phyloP scores from a whole-genome alignment of 257 asterid species.

The Salvia splendens region DNA sequence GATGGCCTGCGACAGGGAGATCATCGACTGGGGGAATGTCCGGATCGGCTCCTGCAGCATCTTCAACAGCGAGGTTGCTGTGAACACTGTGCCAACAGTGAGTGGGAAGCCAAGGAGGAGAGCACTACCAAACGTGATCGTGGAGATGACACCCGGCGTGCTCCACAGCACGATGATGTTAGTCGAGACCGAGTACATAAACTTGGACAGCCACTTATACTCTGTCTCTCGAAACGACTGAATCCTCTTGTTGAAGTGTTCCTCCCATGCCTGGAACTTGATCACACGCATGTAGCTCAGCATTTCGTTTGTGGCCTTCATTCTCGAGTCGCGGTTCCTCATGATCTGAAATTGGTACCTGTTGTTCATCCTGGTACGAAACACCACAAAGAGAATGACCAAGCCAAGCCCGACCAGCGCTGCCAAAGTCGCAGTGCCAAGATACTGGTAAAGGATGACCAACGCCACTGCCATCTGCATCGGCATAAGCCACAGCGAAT shows the following conservation, averaged over 20 bases:
- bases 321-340: slow-evolving; percentile 79
- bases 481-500: slow-evolving; percentile 83
- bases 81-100: slow-evolving; percentile 75
- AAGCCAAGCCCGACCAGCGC: slow-evolving; percentile 51
- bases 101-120: slow-evolving; percentile 66
- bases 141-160: slow-evolving; percentile 66
- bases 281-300: slow-evolving; percentile 87
- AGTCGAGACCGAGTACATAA: slow-evolving; percentile 61
- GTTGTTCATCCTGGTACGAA: slow-evolving; percentile 62
- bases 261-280: slow-evolving; percentile 98
- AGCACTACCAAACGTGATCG: slow-evolving; percentile 74
- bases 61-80: slow-evolving; percentile 71
- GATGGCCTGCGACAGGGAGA: slow-evolving; percentile 85
- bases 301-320: slow-evolving; percentile 95
- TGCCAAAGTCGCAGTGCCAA: slow-evolving; percentile 61
- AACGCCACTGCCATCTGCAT: slow-evolving; percentile 71
- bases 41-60: slow-evolving; percentile 88
- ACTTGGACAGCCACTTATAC: slow-evolving; percentile 69
- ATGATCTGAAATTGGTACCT: slow-evolving; percentile 65
- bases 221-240: slow-evolving; percentile 67
- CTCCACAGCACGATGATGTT: slow-evolving; percentile 80
- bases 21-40: slow-evolving; percentile 91
- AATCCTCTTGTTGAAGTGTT: slow-evolving; percentile 76
- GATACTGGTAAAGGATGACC: slow-evolving; percentile 56
- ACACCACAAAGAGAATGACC: slow-evolving; percentile 53